These are phyloP conservation scores for Gynostemma pentaphyllum DNA, from an alignment of 306 rosid species.

Conservation along the genomic window DNA sequence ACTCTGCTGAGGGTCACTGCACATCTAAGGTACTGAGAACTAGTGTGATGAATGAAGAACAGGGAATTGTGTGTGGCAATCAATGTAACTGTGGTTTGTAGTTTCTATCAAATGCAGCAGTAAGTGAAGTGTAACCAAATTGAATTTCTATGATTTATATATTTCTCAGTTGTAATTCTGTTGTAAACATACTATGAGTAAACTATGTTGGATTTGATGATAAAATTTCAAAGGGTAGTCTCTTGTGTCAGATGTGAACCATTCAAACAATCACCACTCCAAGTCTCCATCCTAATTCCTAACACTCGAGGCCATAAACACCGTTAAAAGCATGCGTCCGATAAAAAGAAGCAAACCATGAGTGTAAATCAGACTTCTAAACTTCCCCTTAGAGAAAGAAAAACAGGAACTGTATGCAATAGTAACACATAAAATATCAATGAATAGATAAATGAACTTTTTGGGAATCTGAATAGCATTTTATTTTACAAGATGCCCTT, in stretches of 20 bases:
- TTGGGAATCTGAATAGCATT: no score
- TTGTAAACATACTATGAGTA: not conserved
- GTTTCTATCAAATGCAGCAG: not conserved
- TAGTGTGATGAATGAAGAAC: constrained; percentile 7
- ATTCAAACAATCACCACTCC: no score
- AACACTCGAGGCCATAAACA: not conserved
- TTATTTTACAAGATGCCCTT: no score
- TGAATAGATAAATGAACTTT: not conserved
- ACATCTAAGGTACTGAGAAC: constrained; percentile 38
- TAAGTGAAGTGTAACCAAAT: constrained; percentile 2
- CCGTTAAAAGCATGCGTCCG: not conserved
- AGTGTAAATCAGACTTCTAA: not conserved
- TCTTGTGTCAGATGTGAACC: not conserved
- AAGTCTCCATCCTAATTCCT: no score
- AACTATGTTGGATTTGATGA: constrained; percentile 1
- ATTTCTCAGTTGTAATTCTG: constrained; percentile 7
- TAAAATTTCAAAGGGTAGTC: not conserved
- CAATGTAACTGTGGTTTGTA: constrained; percentile 25
- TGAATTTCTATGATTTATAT: not conserved
- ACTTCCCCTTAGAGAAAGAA: no score
- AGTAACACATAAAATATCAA: not conserved
- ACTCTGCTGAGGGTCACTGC: constrained; percentile 59
- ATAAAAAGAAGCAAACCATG: not conserved
- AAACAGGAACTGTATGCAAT: no score
- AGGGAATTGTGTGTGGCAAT: not conserved